Percentiles rank a stretch among this genome's conserved stretches.
Evolutionary conservation across 257 asterid genomes (phyloP).

Genomic region (Coffea eugenioides): DNA sequence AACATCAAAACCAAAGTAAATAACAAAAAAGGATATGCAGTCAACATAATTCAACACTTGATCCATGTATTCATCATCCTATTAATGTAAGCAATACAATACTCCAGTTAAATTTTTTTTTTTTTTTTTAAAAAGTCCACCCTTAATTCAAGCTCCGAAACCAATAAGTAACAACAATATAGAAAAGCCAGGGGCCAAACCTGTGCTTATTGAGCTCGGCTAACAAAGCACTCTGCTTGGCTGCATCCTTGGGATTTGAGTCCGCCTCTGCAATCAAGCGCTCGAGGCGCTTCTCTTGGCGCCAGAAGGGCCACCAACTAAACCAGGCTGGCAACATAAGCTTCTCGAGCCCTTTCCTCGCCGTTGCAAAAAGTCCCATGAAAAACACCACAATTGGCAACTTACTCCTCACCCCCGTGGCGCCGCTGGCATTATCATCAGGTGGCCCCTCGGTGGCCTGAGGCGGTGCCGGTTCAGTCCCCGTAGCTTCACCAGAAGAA

Average conservation of each 20-base stretch:
- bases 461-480: constrained; percentile 1
- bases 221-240: constrained; percentile 65
- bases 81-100: not conserved
- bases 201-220: constrained; percentile 89
- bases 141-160: not conserved
- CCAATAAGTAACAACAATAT: not conserved
- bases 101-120: not conserved
- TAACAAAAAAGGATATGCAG: not conserved
- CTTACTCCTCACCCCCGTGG: constrained; percentile 35
- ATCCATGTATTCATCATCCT: not conserved
- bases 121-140: too few species aligned
- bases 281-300: constrained; percentile 72
- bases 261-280: constrained; percentile 78
- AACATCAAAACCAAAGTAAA: not conserved
- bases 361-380: constrained; percentile 52
- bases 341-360: constrained; percentile 52
- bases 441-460: not conserved
- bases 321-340: constrained; percentile 59
- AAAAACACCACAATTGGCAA: constrained; percentile 63
- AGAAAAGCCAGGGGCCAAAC: constrained; percentile 21
- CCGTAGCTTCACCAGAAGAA: constrained; percentile 24
- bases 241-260: constrained; percentile 72
- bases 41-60: not conserved
- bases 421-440: constrained; percentile 8
- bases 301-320: constrained; percentile 87